phyloP scores from a whole-genome alignment of 2,329 filamentous ascomycete genomes.

The Penicillium sp. region DNA sequence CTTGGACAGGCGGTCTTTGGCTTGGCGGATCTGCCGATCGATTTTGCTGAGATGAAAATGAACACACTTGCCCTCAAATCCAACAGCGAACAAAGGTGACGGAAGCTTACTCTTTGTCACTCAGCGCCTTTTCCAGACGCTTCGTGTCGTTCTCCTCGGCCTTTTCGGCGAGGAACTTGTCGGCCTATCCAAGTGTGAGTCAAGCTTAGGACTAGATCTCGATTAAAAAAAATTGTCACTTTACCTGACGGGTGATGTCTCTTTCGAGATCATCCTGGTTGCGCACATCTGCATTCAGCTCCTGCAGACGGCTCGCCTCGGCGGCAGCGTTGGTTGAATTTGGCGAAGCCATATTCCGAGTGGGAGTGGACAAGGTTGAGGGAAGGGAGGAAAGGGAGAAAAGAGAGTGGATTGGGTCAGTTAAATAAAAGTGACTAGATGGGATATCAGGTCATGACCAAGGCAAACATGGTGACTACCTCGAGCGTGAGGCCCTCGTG shows the following conservation, averaged over 20 bases:
- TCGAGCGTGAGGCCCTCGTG: not conserved
- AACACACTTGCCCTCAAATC: not conserved
- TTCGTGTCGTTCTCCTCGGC: slow-evolving; percentile 66
- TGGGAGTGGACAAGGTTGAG: not conserved
- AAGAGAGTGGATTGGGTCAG: slow-evolving; percentile 6
- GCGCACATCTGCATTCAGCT: slow-evolving; percentile 69
- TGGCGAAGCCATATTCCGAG: slow-evolving; percentile 9
- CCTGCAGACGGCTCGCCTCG: slow-evolving; percentile 63
- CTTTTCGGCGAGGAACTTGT: slow-evolving; percentile 62
- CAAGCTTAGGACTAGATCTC: not conserved
- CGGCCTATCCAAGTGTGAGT: slow-evolving; percentile 47
- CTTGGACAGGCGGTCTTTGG: slow-evolving; percentile 59
- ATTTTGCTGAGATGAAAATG: slow-evolving; percentile 54
- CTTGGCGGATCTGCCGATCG: slow-evolving; percentile 63
- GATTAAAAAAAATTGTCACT: not conserved
- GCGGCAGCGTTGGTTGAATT: slow-evolving; percentile 36
- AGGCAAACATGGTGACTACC: slow-evolving; percentile 3
- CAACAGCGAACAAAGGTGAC: not conserved
- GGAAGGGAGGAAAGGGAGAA: not conserved
- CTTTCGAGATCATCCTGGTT: slow-evolving; percentile 89
- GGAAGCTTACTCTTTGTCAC: slow-evolving; percentile 47
- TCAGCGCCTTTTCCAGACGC: slow-evolving; percentile 59
- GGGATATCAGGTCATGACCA: not conserved
- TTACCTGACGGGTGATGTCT: slow-evolving; percentile 69
- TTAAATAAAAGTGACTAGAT: not conserved